These are phyloP conservation scores for Xerocomellus intermedius DNA, from an alignment of 768 basidiomycete species.

Conservation along the genomic window DNA sequence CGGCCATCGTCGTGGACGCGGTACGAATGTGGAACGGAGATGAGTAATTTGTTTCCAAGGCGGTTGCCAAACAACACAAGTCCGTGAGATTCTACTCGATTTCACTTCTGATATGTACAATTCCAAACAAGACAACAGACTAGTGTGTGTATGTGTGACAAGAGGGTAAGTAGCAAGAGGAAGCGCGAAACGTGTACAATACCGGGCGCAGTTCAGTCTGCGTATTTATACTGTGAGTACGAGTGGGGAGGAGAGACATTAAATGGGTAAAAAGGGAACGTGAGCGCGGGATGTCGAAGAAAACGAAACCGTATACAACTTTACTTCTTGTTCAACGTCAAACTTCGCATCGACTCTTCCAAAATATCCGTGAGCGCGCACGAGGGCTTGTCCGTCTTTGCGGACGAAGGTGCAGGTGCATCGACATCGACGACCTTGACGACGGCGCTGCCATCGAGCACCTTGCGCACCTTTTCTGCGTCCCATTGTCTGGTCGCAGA, in stretches of 20 bases:
- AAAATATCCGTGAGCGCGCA: slow-evolving; percentile 42
- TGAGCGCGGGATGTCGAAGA: neutral
- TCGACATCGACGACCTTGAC: slow-evolving; percentile 79
- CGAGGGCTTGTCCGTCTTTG: slow-evolving; percentile 18
- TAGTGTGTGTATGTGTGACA: slow-evolving; percentile 11
- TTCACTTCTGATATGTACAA: slow-evolving; percentile 16
- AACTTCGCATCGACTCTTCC: slow-evolving; percentile 68
- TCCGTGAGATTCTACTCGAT: slow-evolving; percentile 9
- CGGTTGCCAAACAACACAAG: slow-evolving; percentile 27
- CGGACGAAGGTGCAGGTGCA: slow-evolving; percentile 11
- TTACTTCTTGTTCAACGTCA: slow-evolving; percentile 58
- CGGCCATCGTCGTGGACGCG: slow-evolving; percentile 45
- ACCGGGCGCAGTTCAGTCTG: slow-evolving; percentile 7
- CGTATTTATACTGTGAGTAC: slow-evolving; percentile 6
- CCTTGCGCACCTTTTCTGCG: slow-evolving; percentile 75
- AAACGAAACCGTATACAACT: neutral
- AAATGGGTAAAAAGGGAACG: slow-evolving; percentile 14
- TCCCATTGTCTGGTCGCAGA: slow-evolving; percentile 47
- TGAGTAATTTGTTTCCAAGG: slow-evolving; percentile 20
- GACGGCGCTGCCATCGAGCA: slow-evolving; percentile 82
- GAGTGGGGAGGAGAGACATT: slow-evolving; percentile 17
- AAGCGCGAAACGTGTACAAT: neutral
- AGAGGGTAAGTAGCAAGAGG: slow-evolving; percentile 16
- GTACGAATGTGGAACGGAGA: neutral
- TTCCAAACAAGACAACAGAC: slow-evolving; percentile 13